Evolutionary conservation across 495 filamentous ascomycete genomes (phyloP).

Genomic region (Rusavskia elegans): DNA sequence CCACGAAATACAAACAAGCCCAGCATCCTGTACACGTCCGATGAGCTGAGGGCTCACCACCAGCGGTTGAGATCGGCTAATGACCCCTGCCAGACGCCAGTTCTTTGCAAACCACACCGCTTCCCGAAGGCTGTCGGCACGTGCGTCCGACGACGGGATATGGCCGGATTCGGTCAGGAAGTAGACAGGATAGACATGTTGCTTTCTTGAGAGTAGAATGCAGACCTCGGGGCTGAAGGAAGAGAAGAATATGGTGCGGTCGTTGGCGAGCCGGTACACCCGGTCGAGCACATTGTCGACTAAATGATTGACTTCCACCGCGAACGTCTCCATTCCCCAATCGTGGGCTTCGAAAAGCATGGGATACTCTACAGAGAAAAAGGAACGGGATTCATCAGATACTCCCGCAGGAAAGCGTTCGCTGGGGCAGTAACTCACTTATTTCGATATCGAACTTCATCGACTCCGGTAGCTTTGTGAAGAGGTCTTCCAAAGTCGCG

Average conservation of each 20-base stretch:
- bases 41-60: slow-evolving; percentile 19
- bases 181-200: slow-evolving; percentile 22
- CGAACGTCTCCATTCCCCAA: slow-evolving; percentile 18
- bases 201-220: slow-evolving; percentile 24
- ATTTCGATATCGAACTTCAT: slow-evolving; percentile 25
- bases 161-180: slow-evolving; percentile 24
- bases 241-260: slow-evolving; percentile 21
- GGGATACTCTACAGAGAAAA: slow-evolving; percentile 16
- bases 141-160: slow-evolving; percentile 14
- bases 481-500: slow-evolving; percentile 20
- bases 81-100: slow-evolving; percentile 22
- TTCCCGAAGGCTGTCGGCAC: slow-evolving; percentile 21
- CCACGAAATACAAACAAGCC: slow-evolving; percentile 18
- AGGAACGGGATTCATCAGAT: not conserved
- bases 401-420: too few relatives aligned
- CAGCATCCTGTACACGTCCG: slow-evolving; percentile 13
- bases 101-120: slow-evolving; percentile 22
- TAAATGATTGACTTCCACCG: slow-evolving; percentile 25
- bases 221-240: slow-evolving; percentile 29
- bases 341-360: slow-evolving; percentile 25
- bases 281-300: slow-evolving; percentile 20
- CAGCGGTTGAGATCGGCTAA: slow-evolving; percentile 20
- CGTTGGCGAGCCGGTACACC: slow-evolving; percentile 12
- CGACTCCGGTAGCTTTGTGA: slow-evolving; percentile 15
- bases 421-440: slow-evolving; percentile 12